Evolutionary conservation across 495 filamentous ascomycete genomes (phyloP).

Genomic region (Venustampulla echinocandica): DNA sequence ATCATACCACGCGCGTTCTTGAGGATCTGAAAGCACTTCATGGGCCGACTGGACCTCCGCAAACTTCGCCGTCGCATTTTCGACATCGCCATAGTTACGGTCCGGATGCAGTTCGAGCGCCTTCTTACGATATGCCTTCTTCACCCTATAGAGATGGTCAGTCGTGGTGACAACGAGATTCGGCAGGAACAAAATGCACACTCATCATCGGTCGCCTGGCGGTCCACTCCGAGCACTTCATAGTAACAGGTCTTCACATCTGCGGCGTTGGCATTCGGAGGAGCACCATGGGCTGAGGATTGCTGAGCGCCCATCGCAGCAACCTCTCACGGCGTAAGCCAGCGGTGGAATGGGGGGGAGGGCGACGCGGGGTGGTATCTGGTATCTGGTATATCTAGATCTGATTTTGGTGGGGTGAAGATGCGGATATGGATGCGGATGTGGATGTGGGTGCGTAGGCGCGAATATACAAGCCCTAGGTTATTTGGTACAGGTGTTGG

Average conservation of each 20-base stretch:
- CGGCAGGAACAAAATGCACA: conserved; percentile 32
- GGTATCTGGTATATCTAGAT: background rate
- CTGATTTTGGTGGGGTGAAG: background rate
- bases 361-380: background rate
- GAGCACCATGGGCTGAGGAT: conserved; percentile 41
- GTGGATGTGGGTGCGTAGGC: background rate
- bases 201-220: conserved; percentile 74
- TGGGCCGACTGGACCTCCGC: conserved; percentile 89
- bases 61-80: conserved; percentile 74
- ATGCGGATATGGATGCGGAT: background rate
- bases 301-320: conserved; percentile 70
- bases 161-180: background rate
- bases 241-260: conserved; percentile 76
- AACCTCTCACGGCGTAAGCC: too few species aligned
- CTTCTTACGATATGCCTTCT: conserved; percentile 83
- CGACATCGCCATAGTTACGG: conserved; percentile 80
- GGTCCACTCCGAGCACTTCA: conserved; percentile 68
- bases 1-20: conserved; percentile 97
- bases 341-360: too few species aligned
- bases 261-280: conserved; percentile 1
- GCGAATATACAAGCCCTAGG: too few species aligned
- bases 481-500: too few species aligned
- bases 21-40: conserved; percentile 87
- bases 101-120: conserved; percentile 93
- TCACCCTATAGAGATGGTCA: conserved; percentile 51